These are phyloP conservation scores for Alnus rubra DNA, from an alignment of 306 rosid species.

Conservation along the genomic window DNA sequence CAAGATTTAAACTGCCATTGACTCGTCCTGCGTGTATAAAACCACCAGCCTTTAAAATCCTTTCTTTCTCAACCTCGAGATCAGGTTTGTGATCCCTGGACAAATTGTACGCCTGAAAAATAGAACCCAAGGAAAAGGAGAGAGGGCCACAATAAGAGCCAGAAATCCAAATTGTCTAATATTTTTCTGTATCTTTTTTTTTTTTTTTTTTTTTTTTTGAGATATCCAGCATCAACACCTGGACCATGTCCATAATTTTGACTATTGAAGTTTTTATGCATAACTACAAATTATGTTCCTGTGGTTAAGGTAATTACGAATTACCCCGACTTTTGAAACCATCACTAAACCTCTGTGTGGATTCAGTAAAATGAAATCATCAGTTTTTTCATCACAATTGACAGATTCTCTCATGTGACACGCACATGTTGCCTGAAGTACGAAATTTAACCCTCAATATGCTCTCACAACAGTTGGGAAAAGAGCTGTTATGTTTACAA, in stretches of 20 bases:
- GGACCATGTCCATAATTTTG: neutral
- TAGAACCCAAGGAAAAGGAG: slow-evolving; percentile 21
- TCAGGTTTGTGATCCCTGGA: slow-evolving; percentile 97
- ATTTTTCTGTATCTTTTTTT: neutral
- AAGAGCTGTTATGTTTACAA: neutral
- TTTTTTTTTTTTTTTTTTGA: neutral
- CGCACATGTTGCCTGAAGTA: neutral
- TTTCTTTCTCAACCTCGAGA: slow-evolving; percentile 87
- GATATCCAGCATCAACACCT: neutral
- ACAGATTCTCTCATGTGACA: neutral
- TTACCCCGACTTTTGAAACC: neutral
- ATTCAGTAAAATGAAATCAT: neutral
- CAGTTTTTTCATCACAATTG: neutral
- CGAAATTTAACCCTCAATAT: neutral
- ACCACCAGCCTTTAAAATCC: slow-evolving; percentile 93
- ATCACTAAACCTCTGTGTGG: neutral
- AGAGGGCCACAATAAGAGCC: neutral
- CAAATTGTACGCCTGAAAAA: slow-evolving; percentile 80
- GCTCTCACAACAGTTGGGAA: neutral
- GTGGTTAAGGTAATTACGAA: neutral
- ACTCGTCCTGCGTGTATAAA: slow-evolving; percentile 96
- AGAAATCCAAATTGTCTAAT: neutral
- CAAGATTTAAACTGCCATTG: slow-evolving; percentile 95
- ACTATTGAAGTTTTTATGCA: neutral
- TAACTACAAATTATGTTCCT: neutral